Base-by-base conservation (phyloP, 805 yeast species). In the Saccharomyces kudriavzevii region DNA sequence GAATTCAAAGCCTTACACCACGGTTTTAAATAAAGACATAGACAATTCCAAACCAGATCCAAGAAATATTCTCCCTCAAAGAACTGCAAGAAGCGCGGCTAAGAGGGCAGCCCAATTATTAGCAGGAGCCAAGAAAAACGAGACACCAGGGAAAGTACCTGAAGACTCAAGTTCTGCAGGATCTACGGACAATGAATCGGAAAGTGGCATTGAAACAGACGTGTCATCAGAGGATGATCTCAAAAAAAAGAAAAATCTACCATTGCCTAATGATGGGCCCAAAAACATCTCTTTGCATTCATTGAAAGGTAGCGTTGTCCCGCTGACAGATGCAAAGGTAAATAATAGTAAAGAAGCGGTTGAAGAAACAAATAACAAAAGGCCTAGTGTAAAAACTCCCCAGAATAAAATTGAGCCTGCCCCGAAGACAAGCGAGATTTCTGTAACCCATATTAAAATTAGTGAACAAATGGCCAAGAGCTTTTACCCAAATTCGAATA, bases 21-120 rank as follows among this genome's bases (percentile, higher is more conserved):
- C 70, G 2, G 63, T 66, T 31, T 49, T 62, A 27, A 54, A 60
- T 49, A 62, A 61, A 28, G 68, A 66, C 50, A 64, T 63, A 13
- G 70, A 67, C 51, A 67, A 67, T 52, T 63, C 70, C 5, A 59
- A 59, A 54, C 67, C 64, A 5, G 65, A 62, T 55, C 63, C 67
- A 40, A 60, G 70, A 57, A 65, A 63, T 55, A 60, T 64, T 29
- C 50, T 66, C 35, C 69, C 70, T 1, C 56, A 55, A 40, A 57
- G 66, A 47, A 54, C 59, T 5, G 62, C 66, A 40, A 64, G 69
- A 30, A 57, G 52, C 49, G 70, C 68, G n/a, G 71, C 70, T 13
- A 63, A 57, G 52, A 58, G 61, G 40, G 69, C 71, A 1, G 63
- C 70, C 5, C 61, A 62, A 40, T 56, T 64, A 26, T 52, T 66